Evolutionary conservation across 2,329 filamentous ascomycete genomes (phyloP).

Genomic region (Aspergillus costaricaensis): DNA sequence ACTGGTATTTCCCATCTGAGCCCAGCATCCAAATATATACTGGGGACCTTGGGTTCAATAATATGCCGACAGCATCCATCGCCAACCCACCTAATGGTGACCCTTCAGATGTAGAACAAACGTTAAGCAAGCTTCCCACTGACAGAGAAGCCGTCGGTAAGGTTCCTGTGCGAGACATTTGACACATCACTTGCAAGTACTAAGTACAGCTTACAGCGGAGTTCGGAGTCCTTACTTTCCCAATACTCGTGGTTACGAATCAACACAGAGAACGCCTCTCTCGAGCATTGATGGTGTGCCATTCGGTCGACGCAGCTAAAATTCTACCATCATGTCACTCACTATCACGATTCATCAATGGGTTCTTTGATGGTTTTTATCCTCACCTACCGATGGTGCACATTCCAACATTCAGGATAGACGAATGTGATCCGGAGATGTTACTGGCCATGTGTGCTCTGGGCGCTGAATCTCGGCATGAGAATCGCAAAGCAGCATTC

Average conservation of each 20-base stretch:
- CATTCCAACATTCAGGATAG: conserved; percentile 62
- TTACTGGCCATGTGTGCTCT: conserved; percentile 66
- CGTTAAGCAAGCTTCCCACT: no score
- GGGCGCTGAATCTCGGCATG: conserved; percentile 48
- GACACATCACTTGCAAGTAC: no score
- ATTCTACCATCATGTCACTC: conserved; percentile 67
- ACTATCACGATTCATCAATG: conserved; percentile 65
- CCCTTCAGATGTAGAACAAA: no score
- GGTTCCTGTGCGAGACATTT: no score
- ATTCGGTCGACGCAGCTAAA: conserved; percentile 7
- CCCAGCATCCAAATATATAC: no score
- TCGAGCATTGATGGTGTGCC: neutral
- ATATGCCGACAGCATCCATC: no score
- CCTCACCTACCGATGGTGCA: conserved; percentile 64
- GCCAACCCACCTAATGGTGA: no score
- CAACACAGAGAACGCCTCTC: neutral
- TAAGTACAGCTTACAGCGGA: no score
- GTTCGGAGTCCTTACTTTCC: neutral
- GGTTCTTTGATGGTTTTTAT: conserved; percentile 66
- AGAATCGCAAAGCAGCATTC: conserved; percentile 25
- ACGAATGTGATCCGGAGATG: conserved; percentile 64
- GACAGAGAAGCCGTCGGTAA: no score
- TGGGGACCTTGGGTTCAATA: no score
- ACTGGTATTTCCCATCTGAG: no score
- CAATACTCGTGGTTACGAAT: neutral